Conservation (phyloP, 148 eudicot species). For the Mesembryanthemum crystallinum region DNA sequence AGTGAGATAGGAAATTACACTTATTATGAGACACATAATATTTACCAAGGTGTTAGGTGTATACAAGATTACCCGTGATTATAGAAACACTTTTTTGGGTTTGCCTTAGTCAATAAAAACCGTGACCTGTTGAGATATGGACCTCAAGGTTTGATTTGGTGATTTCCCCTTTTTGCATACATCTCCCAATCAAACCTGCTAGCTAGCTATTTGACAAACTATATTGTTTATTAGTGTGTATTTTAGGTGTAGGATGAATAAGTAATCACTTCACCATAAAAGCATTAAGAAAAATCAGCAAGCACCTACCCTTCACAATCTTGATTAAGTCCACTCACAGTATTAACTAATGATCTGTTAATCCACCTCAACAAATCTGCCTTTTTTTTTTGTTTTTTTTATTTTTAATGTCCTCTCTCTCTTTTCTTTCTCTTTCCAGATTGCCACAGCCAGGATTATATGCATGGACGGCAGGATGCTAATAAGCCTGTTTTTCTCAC, state of each 20-base stretch:
- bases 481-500: not conserved
- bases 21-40: no score
- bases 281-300: not conserved
- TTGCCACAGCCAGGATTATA: not conserved
- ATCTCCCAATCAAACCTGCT: not conserved
- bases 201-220: not conserved
- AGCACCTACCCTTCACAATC: slow-evolving; percentile 11
- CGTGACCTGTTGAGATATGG: not conserved
- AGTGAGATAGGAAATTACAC: no score
- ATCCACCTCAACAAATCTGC: slow-evolving; percentile 1
- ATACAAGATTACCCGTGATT: no score
- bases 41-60: no score
- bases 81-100: not conserved
- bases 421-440: not conserved
- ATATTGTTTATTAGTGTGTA: no score
- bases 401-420: not conserved
- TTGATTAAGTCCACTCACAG: slow-evolving; percentile 13
- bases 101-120: not conserved
- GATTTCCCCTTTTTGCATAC: not conserved
- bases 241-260: not conserved
- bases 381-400: no score
- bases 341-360: not conserved
- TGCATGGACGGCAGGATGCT: not conserved
- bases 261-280: not conserved
- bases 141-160: not conserved